phyloP scores from a whole-genome alignment of 2,329 filamentous ascomycete species.

The Fusarium annulatum region DNA sequence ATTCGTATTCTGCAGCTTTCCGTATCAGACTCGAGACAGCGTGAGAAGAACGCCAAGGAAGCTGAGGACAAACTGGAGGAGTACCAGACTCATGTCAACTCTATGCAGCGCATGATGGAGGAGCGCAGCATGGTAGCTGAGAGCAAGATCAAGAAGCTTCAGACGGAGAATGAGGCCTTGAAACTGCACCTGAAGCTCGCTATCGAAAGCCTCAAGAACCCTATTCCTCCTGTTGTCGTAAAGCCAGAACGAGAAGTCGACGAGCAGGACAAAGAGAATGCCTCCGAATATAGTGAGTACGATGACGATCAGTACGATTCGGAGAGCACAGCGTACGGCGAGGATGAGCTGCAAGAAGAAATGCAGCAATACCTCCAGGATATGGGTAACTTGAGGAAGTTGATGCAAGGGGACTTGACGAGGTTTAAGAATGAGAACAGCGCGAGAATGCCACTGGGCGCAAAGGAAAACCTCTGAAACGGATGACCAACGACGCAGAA shows the following conservation, averaged over 20 bases:
- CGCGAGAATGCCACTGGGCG: slow-evolving; percentile 63
- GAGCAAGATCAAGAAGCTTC: slow-evolving; percentile 90
- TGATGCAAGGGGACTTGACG: slow-evolving; percentile 81
- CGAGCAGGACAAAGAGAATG: slow-evolving; percentile 53
- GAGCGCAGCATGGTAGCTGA: slow-evolving; percentile 90
- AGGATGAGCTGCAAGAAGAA: slow-evolving; percentile 79
- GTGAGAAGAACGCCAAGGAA: slow-evolving; percentile 80
- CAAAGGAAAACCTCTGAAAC: slow-evolving; percentile 54
- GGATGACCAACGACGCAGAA: neutral
- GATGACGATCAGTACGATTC: slow-evolving; percentile 68
- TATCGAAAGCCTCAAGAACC: slow-evolving; percentile 87
- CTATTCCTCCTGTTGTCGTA: slow-evolving; percentile 74
- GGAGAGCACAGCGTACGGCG: slow-evolving; percentile 59
- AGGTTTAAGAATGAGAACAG: slow-evolving; percentile 72
- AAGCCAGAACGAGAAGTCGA: slow-evolving; percentile 45
- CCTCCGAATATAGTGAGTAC: slow-evolving; percentile 64
- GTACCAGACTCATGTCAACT: slow-evolving; percentile 89
- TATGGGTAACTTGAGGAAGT: slow-evolving; percentile 71
- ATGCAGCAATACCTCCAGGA: slow-evolving; percentile 88
- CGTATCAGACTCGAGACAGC: slow-evolving; percentile 71
- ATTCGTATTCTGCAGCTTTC: slow-evolving; percentile 87
- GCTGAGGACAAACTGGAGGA: slow-evolving; percentile 90
- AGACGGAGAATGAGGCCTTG: slow-evolving; percentile 90
- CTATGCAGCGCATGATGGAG: slow-evolving; percentile 96
- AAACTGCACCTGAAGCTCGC: slow-evolving; percentile 89